These are phyloP conservation scores for Nectriaceae sp. DNA, from an alignment of 2,329 filamentous ascomycete species.

Conservation along the genomic window DNA sequence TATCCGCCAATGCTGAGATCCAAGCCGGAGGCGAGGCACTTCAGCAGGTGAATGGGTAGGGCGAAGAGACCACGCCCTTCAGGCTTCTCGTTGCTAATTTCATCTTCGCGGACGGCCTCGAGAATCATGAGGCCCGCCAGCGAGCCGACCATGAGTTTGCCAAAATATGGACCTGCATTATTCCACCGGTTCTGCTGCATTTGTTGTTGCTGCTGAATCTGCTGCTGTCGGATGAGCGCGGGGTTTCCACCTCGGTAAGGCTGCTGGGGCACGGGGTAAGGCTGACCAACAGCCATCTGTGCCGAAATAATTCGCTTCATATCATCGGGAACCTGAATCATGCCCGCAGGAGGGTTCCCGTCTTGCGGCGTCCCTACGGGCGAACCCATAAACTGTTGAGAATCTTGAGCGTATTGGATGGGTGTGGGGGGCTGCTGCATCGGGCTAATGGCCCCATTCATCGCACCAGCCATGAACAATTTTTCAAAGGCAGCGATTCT, in stretches of 20 bases:
- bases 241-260: constrained; percentile 48
- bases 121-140: constrained; percentile 90
- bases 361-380: constrained; percentile 44
- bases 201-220: constrained; percentile 54
- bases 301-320: constrained; percentile 64
- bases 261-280: constrained; percentile 52
- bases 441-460: constrained; percentile 59
- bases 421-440: constrained; percentile 56
- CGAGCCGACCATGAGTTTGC: constrained; percentile 90
- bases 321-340: constrained; percentile 68
- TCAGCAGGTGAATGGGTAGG: constrained; percentile 61
- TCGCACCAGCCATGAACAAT: constrained; percentile 76
- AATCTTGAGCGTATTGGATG: constrained; percentile 48
- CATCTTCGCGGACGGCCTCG: constrained; percentile 72
- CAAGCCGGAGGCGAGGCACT: constrained; percentile 47
- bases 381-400: constrained; percentile 49
- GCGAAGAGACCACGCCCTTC: constrained; percentile 68
- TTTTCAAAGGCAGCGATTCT: constrained; percentile 77
- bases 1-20: constrained; percentile 58
- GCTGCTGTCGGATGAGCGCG: constrained; percentile 54
- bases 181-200: constrained; percentile 57
- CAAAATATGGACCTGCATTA: constrained; percentile 57
- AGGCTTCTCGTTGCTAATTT: constrained; percentile 64
- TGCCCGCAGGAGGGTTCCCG: constrained; percentile 49
- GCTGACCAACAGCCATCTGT: constrained; percentile 55